phyloP scores from a whole-genome alignment of 2,329 filamentous ascomycete species.

The Fusarium pseudoanthophilum region DNA sequence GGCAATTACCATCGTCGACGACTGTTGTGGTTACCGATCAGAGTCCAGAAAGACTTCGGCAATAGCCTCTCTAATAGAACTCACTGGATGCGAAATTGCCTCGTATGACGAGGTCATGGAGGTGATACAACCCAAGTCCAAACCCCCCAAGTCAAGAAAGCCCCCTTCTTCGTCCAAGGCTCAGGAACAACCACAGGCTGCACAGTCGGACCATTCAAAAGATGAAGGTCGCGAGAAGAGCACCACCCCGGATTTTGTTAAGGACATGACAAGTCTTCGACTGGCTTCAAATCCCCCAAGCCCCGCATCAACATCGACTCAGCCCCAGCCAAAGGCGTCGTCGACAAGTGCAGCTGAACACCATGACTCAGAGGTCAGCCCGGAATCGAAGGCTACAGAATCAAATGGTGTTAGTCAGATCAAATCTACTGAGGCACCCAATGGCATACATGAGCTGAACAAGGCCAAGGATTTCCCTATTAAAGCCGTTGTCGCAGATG shows the following conservation, averaged over 20 bases:
- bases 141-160: constrained; percentile 15
- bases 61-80: constrained; percentile 75
- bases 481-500: constrained; percentile 16
- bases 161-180: constrained; percentile 12
- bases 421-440: neutral
- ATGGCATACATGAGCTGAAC: constrained; percentile 1
- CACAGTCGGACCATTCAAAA: constrained; percentile 13
- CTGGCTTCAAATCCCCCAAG: constrained; percentile 44
- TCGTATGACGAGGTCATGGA: constrained; percentile 68
- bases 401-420: constrained; percentile 4
- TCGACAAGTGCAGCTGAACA: constrained; percentile 31
- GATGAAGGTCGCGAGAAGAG: constrained; percentile 36
- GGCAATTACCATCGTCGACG: constrained; percentile 85
- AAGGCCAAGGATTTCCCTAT: neutral
- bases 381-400: constrained; percentile 32
- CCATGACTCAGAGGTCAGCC: constrained; percentile 24
- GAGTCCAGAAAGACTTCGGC: constrained; percentile 76
- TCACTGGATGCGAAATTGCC: constrained; percentile 77
- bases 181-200: constrained; percentile 16
- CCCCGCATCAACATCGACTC: constrained; percentile 30
- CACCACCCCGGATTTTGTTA: constrained; percentile 45
- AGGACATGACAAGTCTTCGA: constrained; percentile 48
- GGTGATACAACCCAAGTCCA: constrained; percentile 36
- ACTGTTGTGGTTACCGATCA: constrained; percentile 86
- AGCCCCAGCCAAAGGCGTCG: constrained; percentile 36